These are phyloP conservation scores for Pseudocercospora cruenta DNA, from an alignment of 2,329 filamentous ascomycete genomes.

Conservation along the genomic window DNA sequence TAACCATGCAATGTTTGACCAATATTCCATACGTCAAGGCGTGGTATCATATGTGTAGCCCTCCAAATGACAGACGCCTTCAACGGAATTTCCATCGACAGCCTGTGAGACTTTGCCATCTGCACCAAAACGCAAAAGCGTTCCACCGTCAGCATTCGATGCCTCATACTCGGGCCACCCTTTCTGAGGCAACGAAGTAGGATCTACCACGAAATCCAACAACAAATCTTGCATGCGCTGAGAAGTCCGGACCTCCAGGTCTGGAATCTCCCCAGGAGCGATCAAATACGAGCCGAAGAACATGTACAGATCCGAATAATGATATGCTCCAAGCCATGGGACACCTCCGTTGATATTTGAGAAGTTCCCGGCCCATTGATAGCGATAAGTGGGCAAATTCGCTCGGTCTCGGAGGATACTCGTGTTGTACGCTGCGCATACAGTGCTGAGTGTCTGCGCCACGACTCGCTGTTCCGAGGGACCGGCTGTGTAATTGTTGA, in stretches of 20 bases:
- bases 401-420: constrained; percentile 29
- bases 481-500: constrained; percentile 14
- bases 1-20: not conserved
- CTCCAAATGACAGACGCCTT: constrained; percentile 24
- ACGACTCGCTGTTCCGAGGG: constrained; percentile 26
- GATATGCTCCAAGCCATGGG: constrained; percentile 44
- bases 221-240: constrained; percentile 44
- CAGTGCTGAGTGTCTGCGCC: constrained; percentile 27
- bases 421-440: not conserved
- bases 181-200: constrained; percentile 29
- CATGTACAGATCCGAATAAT: constrained; percentile 41
- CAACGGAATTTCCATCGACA: constrained; percentile 21
- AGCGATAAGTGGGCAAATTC: constrained; percentile 41
- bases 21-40: not conserved
- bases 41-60: not conserved
- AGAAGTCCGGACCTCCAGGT: constrained; percentile 38
- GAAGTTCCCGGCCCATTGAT: constrained; percentile 40
- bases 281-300: constrained; percentile 43
- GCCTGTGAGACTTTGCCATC: constrained; percentile 27
- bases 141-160: constrained; percentile 17
- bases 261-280: constrained; percentile 33
- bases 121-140: constrained; percentile 27
- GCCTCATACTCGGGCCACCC: constrained; percentile 41
- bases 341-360: constrained; percentile 3
- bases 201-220: constrained; percentile 42